phyloP scores from a whole-genome alignment of 306 rosid species.

The Pyrus betulifolia region DNA sequence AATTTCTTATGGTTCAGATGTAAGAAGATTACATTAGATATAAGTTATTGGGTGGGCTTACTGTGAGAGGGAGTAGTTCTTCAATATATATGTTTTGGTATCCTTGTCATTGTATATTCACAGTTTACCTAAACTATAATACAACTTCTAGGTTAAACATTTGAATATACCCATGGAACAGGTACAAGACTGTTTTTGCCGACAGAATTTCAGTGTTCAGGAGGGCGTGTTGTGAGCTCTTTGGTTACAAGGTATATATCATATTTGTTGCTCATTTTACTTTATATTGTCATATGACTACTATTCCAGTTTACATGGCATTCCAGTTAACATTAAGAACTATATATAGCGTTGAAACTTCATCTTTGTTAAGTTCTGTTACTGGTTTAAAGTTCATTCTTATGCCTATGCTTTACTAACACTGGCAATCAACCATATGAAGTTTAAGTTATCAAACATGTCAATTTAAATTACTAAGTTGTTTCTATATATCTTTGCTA shows the following conservation, averaged over 20 bases:
- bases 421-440: not conserved
- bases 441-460: not conserved
- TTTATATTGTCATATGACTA: not conserved
- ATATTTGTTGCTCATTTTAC: constrained; percentile 15
- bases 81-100: not conserved
- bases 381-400: not conserved
- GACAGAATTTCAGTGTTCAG: constrained; percentile 94
- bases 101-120: not conserved
- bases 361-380: not conserved
- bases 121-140: not conserved
- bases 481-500: not conserved
- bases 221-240: constrained; percentile 96
- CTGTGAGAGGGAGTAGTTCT: not conserved
- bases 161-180: constrained; percentile 37
- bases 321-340: not conserved
- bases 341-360: not conserved
- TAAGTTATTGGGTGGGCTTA: not conserved
- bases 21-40: not conserved
- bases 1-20: not conserved
- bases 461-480: not conserved
- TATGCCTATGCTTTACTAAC: not conserved
- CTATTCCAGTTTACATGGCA: not conserved
- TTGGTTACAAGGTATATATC: constrained; percentile 87
- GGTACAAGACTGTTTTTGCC: constrained; percentile 95
- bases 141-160: not conserved